Base-by-base conservation (phyloP, 345 rosid genomes). In the Gossypium bickii region DNA sequence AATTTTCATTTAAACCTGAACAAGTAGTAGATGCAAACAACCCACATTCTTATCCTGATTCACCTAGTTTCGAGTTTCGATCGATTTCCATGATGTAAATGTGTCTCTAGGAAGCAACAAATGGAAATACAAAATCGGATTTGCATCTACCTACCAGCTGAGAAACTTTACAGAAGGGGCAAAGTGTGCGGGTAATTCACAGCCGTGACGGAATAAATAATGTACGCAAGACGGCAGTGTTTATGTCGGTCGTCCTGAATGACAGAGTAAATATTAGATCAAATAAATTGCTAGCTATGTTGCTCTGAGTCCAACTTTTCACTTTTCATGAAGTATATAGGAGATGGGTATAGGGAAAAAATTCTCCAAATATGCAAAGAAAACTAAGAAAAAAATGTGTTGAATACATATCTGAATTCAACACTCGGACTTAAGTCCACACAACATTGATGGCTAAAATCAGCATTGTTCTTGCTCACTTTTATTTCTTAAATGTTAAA, bases 111-210 rank as follows among this genome's bases (percentile, higher is more conserved):
- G 4, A 56, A 72, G 58, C 22, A 72, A 72, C 47, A 38, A 10
- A 71, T 43, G 58, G 66, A 44, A 44, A 68, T 16, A 68, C 67
- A 56, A 20, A 12, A 43, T 56, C 12, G 64, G 60, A 27, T 22
- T 53, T 41, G 64, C 74, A 71, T 71, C 66, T 58, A 59, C 34
- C 67, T 24, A 24, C 44, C 15, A 13, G 55, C 11, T 57, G 29
- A 61, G 67, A 0, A 29, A 47, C 56, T 61, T 60, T 47, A 72
- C 58, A 47, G 13, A 68, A 34, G 59, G 17, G 55, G 49, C 22
- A 17, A 22, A 16, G 2, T 7, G 51, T 43, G 3, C 2, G 29
- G n/a, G 49, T 62, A 18, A 66, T 43, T 71, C 5, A 7, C 7
- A 9, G 41, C 41, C 25, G 17, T 24, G 20, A 20, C 15, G 2